phyloP scores from a whole-genome alignment of 2,329 filamentous ascomycete genomes.

The Colletotrichum shisoi region DNA sequence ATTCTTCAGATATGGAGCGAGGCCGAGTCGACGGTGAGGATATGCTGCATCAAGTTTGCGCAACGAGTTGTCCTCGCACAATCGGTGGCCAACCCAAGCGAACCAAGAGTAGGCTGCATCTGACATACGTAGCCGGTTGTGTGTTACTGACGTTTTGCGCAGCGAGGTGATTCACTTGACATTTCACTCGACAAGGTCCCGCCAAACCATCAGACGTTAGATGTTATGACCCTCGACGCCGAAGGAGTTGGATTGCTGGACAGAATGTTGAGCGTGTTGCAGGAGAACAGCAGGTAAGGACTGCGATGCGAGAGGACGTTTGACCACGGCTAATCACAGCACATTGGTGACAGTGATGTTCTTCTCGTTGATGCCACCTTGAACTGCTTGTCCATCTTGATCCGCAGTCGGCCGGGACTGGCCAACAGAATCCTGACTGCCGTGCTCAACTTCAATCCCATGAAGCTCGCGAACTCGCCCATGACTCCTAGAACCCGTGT shows the following conservation, averaged over 20 bases:
- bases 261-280: conserved; percentile 82
- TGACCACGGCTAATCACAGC: conserved; percentile 33
- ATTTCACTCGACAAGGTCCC: conserved; percentile 88
- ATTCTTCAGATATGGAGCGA: conserved; percentile 90
- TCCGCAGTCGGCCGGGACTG: conserved; percentile 81
- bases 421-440: conserved; percentile 86
- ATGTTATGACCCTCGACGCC: conserved; percentile 83
- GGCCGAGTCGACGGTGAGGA: conserved; percentile 76
- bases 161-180: conserved; percentile 66
- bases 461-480: conserved; percentile 78
- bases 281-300: conserved; percentile 82
- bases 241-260: conserved; percentile 92
- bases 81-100: conserved; percentile 80
- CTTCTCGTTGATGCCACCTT: conserved; percentile 89
- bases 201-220: conserved; percentile 80
- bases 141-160: conserved; percentile 42
- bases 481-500: conserved; percentile 83
- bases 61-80: conserved; percentile 93
- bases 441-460: conserved; percentile 88
- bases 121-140: conserved; percentile 11
- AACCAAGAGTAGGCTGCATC: conserved; percentile 74
- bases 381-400: conserved; percentile 83
- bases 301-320: neutral
- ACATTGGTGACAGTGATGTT: conserved; percentile 70
- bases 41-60: conserved; percentile 97